Evolutionary conservation across 169 alveolate genomes (phyloP), one percentile per base, ranked within the genome.

Genomic region (Eimeria nieschulzi): DNA sequence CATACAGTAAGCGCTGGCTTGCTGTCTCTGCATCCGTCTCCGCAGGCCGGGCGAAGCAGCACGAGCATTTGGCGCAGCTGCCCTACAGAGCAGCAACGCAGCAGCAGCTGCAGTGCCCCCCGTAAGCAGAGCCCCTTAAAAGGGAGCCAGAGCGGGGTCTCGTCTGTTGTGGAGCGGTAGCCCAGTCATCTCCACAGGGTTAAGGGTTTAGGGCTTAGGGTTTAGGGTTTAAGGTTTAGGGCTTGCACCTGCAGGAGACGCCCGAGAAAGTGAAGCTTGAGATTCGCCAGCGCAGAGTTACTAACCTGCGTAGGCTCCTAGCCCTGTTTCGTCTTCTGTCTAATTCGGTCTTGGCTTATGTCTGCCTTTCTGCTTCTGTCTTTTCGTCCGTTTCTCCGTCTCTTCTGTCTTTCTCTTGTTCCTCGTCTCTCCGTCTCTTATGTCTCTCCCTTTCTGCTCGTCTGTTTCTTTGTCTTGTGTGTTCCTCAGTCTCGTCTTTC

Each of bases 231-330:
- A 33, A 3, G 46, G 46, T 33, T 33, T 17, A 10, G 78, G 78
- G 78, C 21, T 9, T 17, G 39, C 17, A 12, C 59, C 21, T 72
- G 83, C 83, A 72, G 83, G 63, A 72, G 83, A 72, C 54, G 19
- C 54, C 54, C 25, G 83, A 72, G 21, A 21, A 72, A 72, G 83
- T 33, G 83, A 25, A 33, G 12, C 83, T 25, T 25, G 61, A 46
- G 39, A 25, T 72, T 10, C 59, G 54, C 12, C 23, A 23, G 83
- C 13, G 83, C 39, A 15, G 83, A 21, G 61, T 25, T 46, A 9
- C 63, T 56, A 33, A 46, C 56, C 59, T 8, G 13, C 25, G 83
- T 46, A 13, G 56, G 63, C 12, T 12, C 56, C 19, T 21, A 15
- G 7, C 23, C 26, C 12, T 68, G 46, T 68, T 15, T 25, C 13